Percentiles rank a stretch among this genome's conserved stretches.
Evolutionary conservation across 2,329 filamentous ascomycete species (phyloP).

Genomic region (Pseudopithomyces maydicus): DNA sequence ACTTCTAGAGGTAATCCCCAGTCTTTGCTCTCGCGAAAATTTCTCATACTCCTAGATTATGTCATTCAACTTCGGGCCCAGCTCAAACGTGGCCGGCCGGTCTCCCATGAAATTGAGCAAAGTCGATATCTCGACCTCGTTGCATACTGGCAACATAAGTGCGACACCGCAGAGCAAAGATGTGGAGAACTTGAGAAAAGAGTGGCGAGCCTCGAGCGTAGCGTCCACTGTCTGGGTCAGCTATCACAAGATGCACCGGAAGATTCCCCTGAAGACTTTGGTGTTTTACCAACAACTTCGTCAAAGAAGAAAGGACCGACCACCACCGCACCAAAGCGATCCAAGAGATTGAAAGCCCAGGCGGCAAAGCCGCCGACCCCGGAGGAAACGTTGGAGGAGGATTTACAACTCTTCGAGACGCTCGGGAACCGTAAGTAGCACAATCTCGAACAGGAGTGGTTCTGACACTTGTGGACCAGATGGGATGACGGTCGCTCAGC

Average conservation of each 20-base stretch:
- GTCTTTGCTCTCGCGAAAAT: neutral
- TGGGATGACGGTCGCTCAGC: slow-evolving; percentile 27
- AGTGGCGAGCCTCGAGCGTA: slow-evolving; percentile 34
- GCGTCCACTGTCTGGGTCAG: slow-evolving; percentile 24
- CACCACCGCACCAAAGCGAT: slow-evolving; percentile 12
- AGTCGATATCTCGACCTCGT: slow-evolving; percentile 47
- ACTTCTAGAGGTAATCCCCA: slow-evolving; percentile 35
- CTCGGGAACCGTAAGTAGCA: slow-evolving; percentile 27
- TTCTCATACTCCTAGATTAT: slow-evolving; percentile 32
- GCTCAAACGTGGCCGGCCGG: slow-evolving; percentile 26
- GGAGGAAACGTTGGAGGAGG: slow-evolving; percentile 30
- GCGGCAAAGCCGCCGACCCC: slow-evolving; percentile 12
- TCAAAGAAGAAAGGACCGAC: slow-evolving; percentile 27
- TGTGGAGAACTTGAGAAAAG: slow-evolving; percentile 25
- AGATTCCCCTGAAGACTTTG: neutral
- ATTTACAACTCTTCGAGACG: slow-evolving; percentile 31
- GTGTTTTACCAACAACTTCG: slow-evolving; percentile 1
- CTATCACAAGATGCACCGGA: neutral
- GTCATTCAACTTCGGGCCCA: slow-evolving; percentile 42
- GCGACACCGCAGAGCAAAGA: slow-evolving; percentile 25
- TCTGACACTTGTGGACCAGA: slow-evolving; percentile 21
- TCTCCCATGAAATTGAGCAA: slow-evolving; percentile 23
- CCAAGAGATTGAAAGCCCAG: slow-evolving; percentile 11
- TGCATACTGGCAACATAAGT: slow-evolving; percentile 45
- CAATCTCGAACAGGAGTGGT: neutral